Conservation (phyloP, 139 green algal genomes). For the Asterochloris sp. region DNA sequence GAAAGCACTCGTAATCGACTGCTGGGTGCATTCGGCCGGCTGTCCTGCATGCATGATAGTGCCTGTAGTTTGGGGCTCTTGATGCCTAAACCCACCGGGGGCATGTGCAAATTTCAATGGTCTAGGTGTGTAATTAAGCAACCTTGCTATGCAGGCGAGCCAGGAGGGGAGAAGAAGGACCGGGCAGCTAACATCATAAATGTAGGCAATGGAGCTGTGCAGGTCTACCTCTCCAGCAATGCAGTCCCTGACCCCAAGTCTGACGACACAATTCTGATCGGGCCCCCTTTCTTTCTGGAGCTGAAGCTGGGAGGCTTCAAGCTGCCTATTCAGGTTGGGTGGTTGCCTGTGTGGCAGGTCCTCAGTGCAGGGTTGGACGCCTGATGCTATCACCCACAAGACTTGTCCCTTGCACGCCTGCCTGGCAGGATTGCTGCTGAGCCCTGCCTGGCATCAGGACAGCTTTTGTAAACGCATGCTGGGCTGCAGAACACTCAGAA, state of each 20-base stretch:
- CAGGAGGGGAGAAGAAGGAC: slow-evolving; percentile 12
- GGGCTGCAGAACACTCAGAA: slow-evolving; percentile 15
- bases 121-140: background rate
- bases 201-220: slow-evolving; percentile 15
- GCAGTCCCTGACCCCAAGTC: slow-evolving; percentile 17
- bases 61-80: background rate
- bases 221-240: slow-evolving; percentile 15
- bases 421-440: too few relatives aligned
- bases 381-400: too few relatives aligned
- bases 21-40: background rate
- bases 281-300: slow-evolving; percentile 25
- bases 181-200: slow-evolving; percentile 22
- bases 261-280: slow-evolving; percentile 23
- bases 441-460: too few relatives aligned
- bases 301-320: slow-evolving; percentile 15
- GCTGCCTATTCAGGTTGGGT: slow-evolving; percentile 16
- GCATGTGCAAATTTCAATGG: background rate
- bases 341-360: too few relatives aligned
- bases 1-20: background rate
- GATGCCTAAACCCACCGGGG: background rate
- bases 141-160: slow-evolving; percentile 12
- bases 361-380: too few relatives aligned
- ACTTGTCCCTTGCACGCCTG: too few relatives aligned
- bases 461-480: background rate
- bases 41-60: background rate